A percentile compares a stretch with the other conserved stretches of the same genome.
phyloP scores from a whole-genome alignment of 257 asterid genomes.

The Scutellaria minor region DNA sequence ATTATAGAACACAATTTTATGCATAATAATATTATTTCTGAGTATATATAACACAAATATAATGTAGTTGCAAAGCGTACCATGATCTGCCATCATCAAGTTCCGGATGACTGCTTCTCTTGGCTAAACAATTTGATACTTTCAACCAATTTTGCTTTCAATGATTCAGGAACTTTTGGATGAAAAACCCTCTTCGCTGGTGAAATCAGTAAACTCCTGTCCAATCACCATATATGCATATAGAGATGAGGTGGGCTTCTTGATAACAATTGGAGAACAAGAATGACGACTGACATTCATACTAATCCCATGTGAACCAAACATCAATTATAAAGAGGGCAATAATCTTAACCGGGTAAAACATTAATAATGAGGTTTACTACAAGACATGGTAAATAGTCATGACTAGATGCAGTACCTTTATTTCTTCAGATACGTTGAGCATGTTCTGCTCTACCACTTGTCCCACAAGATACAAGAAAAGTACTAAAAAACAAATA shows the following conservation, averaged over 20 bases:
- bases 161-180: conserved; percentile 68
- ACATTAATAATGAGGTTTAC: neutral
- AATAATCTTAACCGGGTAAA: conserved; percentile 12
- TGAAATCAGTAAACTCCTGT: conserved; percentile 69
- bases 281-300: neutral
- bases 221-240: conserved; percentile 18
- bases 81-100: conserved; percentile 40
- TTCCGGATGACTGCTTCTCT: conserved; percentile 52
- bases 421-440: neutral
- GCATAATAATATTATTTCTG: neutral
- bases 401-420: neutral
- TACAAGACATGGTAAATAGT: neutral
- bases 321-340: neutral
- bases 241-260: conserved; percentile 17
- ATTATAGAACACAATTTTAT: neutral
- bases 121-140: conserved; percentile 59
- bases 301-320: conserved; percentile 3
- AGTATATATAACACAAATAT: neutral
- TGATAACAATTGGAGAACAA: conserved; percentile 15
- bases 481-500: neutral
- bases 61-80: conserved; percentile 40
- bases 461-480: neutral
- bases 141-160: conserved; percentile 65
- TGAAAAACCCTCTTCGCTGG: conserved; percentile 64
- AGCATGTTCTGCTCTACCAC: neutral